Base-by-base conservation (phyloP, 441 rosid genomes). In the Breynia disticha region DNA sequence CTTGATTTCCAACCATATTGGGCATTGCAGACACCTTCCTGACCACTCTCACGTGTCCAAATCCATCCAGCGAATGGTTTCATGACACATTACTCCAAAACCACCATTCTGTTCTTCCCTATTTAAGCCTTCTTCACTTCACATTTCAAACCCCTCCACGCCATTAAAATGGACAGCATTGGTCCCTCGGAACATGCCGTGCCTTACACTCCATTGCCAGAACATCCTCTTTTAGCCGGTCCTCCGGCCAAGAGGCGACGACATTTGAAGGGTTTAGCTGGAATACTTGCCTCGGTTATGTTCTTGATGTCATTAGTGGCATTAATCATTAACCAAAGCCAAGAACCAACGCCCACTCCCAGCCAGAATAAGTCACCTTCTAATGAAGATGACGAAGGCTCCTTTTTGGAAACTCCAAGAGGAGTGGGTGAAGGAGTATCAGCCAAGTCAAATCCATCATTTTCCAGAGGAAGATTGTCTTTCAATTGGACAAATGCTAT, bases 401-500 rank as follows among this genome's bases (percentile, higher is more conserved):
- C 35, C 0, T 28, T 28, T 28, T 5, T 28, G 53, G 62, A 38
- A 59, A 52, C 13, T 15, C 75, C 83, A 4, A 71, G 80, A 60
- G 84, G 86, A 54, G 73, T 75, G n/a, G 69, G 61, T 11, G 71
- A 68, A 49, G 97, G 95, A 0, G 95, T 86, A n/a, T 88, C 97
- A 4, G 82, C 87, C 7, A 88, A 85, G 74, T 82, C 87, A 19
- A 68, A 69, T 52, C 82, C 80, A 16, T 61, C 71, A 14, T 39
- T 52, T 52, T 65, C 55, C 39, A 45, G 32, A 3, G 47, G 69
- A 24, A 37, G 66, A 51, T 61, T 57, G 1, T 73, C 79, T 2
- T 82, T 65, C 55, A 74, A 82, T 57, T 85, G 94, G 96, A 85
- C 87, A 16, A 77, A 77, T 32, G 84, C 86, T 20, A 75, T 82